Base-by-base conservation (phyloP, 2,329 filamentous ascomycete species). In the Tolypocladium sp. region DNA sequence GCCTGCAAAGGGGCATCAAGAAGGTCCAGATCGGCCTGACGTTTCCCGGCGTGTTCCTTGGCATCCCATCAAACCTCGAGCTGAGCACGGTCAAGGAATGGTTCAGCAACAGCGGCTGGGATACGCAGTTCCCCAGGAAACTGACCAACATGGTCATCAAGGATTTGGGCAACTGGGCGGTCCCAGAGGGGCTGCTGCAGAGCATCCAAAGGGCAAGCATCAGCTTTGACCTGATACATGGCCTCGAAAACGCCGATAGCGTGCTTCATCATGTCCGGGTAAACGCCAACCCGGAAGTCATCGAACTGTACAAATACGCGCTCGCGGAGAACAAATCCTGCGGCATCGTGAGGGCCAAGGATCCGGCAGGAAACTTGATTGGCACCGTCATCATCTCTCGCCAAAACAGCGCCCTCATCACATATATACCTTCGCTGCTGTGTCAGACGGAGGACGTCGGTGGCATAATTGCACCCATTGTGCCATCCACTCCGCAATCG, bases 51-150 rank as follows among this genome's bases (percentile, higher is more conserved):
- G 85, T 96, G 30, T 97, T 92, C 67, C 83, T 91, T 0, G 93
- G 92, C 0, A 89, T 96, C 12, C 92, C 92, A 0, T 75, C 80
- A 2, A 78, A 82, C 5, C 78, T 81, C 2, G 70, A 73, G 44
- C 66, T 69, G 38, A 71, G 79, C 55, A 75, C 75, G 22, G 70
- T 79, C 44, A 83, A 81, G 63, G 85, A 90, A 52, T 97, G 92
- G 92, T 96, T 97, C 71, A 84, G 87, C n/a, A 90, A 88, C 63
- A 82, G 92, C 54, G 92, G 93, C 17, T 97, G 92, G 92, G 92
- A 95, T 67, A 88, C 79, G 0, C 78, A 82, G 54, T 84, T 83
- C 60, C 81, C 82, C 3, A 77, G 79, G 13, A 77, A 80, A 17
- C 67, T 85, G 25, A 79, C 78, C 66, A 92, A 88, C 69, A 87